phyloP scores from a whole-genome alignment of 768 basidiomycete genomes.

The Crassisporium funariophilum region DNA sequence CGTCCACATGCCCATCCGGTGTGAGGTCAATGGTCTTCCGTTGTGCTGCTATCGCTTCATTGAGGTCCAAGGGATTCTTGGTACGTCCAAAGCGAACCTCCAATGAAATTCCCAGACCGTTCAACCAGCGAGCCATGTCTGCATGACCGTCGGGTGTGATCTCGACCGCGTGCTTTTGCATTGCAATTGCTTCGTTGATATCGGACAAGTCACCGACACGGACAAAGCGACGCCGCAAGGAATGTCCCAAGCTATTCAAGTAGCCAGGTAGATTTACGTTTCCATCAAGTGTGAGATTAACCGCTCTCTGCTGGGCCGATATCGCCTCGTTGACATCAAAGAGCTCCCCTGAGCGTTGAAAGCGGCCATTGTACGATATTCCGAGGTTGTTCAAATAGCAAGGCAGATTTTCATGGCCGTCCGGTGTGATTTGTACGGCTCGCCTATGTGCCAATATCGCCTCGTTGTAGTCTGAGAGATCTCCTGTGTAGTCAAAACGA shows the following conservation, averaged over 20 bases:
- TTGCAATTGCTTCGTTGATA: background rate
- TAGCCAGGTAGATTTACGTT: background rate
- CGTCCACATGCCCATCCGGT: background rate
- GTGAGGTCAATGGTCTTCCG: constrained; percentile 1
- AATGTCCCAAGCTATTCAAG: constrained; percentile 8
- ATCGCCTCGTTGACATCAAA: background rate
- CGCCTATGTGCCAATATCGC: constrained; percentile 9
- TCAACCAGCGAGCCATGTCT: background rate
- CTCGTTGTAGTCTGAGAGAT: constrained; percentile 13
- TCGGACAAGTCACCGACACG: background rate
- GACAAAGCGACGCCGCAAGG: constrained; percentile 1
- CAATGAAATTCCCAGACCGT: constrained; percentile 7
- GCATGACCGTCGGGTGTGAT: constrained; percentile 13
- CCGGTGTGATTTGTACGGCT: constrained; percentile 4
- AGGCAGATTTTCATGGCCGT: constrained; percentile 1
- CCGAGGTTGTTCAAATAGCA: constrained; percentile 6
- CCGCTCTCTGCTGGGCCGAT: constrained; percentile 1
- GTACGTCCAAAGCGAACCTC: background rate
- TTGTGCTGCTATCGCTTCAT: background rate
- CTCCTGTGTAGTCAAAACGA: constrained; percentile 14
- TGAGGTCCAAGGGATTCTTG: constrained; percentile 14
- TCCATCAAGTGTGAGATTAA: constrained; percentile 5
- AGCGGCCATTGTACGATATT: background rate
- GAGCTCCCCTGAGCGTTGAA: constrained; percentile 1
- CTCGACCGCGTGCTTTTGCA: constrained; percentile 2